A percentile compares a stretch with the other conserved stretches of the same genome.
phyloP scores from a whole-genome alignment of 1,284 basidiomycete genomes.

The Veloboletus limbatus region DNA sequence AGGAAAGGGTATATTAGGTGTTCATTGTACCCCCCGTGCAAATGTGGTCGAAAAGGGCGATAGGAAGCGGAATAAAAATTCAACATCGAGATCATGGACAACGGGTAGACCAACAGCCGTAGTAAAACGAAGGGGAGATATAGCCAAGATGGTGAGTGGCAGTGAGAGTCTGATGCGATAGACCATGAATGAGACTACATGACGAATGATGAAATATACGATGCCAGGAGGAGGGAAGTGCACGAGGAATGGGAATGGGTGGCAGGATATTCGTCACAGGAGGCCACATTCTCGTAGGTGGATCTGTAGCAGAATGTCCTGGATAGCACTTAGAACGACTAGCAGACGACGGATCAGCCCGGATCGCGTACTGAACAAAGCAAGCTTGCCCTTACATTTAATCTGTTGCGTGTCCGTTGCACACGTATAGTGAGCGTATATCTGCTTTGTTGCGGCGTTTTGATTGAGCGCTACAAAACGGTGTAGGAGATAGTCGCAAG shows the following conservation, averaged over 20 bases:
- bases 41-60: neutral
- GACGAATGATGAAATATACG: conserved; percentile 25
- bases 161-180: conserved; percentile 24
- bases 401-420: conserved; percentile 89
- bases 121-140: conserved; percentile 9
- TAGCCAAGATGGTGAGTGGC: conserved; percentile 23
- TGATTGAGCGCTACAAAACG: conserved; percentile 87
- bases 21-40: conserved; percentile 18
- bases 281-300: conserved; percentile 85
- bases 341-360: conserved; percentile 10
- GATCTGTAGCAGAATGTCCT: conserved; percentile 79
- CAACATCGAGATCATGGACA: conserved; percentile 5
- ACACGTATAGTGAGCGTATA: conserved; percentile 88
- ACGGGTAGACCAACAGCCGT: neutral
- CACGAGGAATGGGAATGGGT: conserved; percentile 4
- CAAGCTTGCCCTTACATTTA: conserved; percentile 64
- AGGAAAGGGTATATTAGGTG: conserved; percentile 34
- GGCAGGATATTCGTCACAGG: conserved; percentile 42
- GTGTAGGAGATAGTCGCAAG: conserved; percentile 83
- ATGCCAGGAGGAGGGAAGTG: conserved; percentile 19
- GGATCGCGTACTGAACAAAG: neutral
- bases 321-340: conserved; percentile 81
- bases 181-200: conserved; percentile 25
- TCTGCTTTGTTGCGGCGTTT: conserved; percentile 82
- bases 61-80: neutral